Evolutionary conservation across 2,329 filamentous ascomycete species (phyloP).

Genomic region (Claviceps sp.): DNA sequence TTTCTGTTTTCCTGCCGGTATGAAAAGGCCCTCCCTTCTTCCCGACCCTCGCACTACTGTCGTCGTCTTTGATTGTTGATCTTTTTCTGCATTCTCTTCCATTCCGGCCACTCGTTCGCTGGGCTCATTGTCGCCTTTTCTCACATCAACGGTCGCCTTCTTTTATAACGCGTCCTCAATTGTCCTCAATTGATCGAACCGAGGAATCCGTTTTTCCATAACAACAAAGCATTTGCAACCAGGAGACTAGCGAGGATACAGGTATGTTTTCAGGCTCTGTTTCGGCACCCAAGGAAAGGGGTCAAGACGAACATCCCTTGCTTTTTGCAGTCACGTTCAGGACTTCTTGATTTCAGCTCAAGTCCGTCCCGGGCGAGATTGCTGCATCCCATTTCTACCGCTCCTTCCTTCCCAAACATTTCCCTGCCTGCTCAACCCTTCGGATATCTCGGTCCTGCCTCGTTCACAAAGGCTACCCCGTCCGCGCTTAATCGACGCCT

Average conservation of each 20-base stretch:
- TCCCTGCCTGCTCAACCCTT: not conserved
- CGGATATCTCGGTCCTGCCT: not conserved
- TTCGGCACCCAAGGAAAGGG: not conserved
- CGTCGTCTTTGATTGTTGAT: constrained; percentile 12
- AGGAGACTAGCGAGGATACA: not conserved
- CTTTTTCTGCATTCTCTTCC: constrained; percentile 17
- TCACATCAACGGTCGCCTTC: constrained; percentile 8
- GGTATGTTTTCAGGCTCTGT: not conserved
- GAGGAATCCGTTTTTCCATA: not conserved
- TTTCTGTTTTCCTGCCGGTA: constrained; percentile 1
- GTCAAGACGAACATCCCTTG: not conserved
- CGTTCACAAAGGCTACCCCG: not conserved
- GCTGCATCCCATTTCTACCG: not conserved
- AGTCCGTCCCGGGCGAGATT: not conserved
- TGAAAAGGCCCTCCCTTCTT: constrained; percentile 11
- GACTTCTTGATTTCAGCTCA: not conserved
- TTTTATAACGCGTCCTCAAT: not conserved
- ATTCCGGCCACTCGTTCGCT: constrained; percentile 27
- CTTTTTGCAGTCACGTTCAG: not conserved
- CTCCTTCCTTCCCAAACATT: not conserved
- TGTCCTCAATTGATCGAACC: not conserved
- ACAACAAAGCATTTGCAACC: not conserved
- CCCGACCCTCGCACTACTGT: constrained; percentile 12
- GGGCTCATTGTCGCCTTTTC: constrained; percentile 15
- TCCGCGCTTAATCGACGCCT: not conserved